These are phyloP conservation scores for Wickerhamiella allomyrinae DNA, from an alignment of 805 yeast genomes.

Conservation along the genomic window DNA sequence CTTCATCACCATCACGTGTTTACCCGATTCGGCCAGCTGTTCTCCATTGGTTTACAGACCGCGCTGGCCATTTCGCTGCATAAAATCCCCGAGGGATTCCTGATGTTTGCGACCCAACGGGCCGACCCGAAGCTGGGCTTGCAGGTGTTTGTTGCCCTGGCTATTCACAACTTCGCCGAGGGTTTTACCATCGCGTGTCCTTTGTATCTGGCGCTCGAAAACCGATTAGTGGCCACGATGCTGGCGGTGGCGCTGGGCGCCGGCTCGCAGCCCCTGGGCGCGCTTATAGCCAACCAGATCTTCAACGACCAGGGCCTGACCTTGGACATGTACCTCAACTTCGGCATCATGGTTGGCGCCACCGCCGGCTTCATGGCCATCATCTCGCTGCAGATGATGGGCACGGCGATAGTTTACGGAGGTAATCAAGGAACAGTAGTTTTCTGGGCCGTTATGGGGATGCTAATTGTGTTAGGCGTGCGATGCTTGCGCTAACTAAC, in stretches of 20 bases:
- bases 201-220: constrained; percentile 58
- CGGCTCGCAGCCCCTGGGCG: constrained; percentile 81
- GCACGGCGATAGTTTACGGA: constrained; percentile 67
- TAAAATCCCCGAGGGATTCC: constrained; percentile 90
- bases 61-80: constrained; percentile 76
- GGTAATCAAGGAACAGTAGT: constrained; percentile 46
- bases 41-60: constrained; percentile 84
- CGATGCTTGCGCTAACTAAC: not conserved
- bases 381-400: constrained; percentile 77
- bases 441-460: constrained; percentile 47
- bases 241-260: constrained; percentile 65
- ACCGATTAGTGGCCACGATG: constrained; percentile 45
- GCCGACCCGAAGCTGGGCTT: constrained; percentile 60
- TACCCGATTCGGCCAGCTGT: constrained; percentile 61
- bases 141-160: constrained; percentile 67
- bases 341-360: constrained; percentile 51
- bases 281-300: constrained; percentile 48
- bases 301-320: constrained; percentile 26
- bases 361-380: constrained; percentile 77
- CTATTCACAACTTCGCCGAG: constrained; percentile 83
- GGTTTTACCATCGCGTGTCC: constrained; percentile 93
- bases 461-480: constrained; percentile 19
- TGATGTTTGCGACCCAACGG: constrained; percentile 63
- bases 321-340: constrained; percentile 27
- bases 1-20: constrained; percentile 66